Conservation (phyloP, 495 filamentous ascomycete species). For the Sordaria brevicollis region DNA sequence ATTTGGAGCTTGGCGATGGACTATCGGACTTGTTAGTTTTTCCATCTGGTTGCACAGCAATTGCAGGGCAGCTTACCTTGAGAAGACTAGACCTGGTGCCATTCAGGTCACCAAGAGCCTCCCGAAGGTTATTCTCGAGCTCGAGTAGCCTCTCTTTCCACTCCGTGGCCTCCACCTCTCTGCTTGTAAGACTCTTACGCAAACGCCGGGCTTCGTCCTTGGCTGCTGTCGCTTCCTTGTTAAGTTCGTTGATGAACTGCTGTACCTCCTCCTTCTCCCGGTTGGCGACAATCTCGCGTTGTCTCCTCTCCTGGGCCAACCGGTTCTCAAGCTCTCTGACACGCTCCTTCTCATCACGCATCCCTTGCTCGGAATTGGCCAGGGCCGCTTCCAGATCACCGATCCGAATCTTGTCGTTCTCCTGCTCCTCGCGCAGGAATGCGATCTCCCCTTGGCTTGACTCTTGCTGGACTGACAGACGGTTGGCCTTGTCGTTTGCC, state of each 20-base stretch:
- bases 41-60: background rate
- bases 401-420: conserved; percentile 95
- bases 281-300: conserved; percentile 75
- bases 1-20: conserved; percentile 80
- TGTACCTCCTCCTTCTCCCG: conserved; percentile 78
- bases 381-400: conserved; percentile 78
- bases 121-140: conserved; percentile 76
- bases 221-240: conserved; percentile 62
- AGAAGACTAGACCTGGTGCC: conserved; percentile 82
- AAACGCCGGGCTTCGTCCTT: conserved; percentile 82
- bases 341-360: conserved; percentile 75
- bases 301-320: conserved; percentile 67
- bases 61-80: conserved; percentile 35
- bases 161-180: conserved; percentile 77
- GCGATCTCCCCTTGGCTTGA: conserved; percentile 86
- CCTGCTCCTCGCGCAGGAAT: conserved; percentile 94
- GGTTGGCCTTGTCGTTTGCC: conserved; percentile 72
- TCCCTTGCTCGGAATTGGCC: conserved; percentile 56
- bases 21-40: conserved; percentile 25
- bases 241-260: conserved; percentile 70
- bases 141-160: conserved; percentile 86
- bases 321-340: conserved; percentile 67
- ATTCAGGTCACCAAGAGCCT: conserved; percentile 70
- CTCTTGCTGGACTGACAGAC: conserved; percentile 82
- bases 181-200: conserved; percentile 66